Evolutionary conservation across 495 filamentous ascomycete species (phyloP), one percentile per base, ranked within the genome.

Genomic region (Neurospora sp.): DNA sequence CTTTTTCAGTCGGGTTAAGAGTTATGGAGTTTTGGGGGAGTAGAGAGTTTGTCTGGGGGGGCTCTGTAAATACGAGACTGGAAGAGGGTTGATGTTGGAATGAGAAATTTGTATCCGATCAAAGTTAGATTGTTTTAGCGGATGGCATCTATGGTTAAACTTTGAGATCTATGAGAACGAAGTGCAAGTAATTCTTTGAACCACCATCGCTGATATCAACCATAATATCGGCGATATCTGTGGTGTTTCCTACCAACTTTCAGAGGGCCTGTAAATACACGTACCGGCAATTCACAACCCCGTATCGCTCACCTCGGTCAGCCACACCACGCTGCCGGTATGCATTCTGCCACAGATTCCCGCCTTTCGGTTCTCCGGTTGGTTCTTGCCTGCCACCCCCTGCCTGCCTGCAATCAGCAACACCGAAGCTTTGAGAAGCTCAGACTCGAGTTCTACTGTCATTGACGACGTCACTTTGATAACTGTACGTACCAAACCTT

Each of bases 1-100:
- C 82, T 92, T 93, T 75, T 99, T 93, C 82, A 93, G 93, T 75
- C 85, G 96, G 40, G 96, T 99, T 1, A 89, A 82, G 84, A 92
- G 91, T 74, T 94, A 90, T 74, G 87, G 87, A 42, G 75, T 76
- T 1, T 74, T 79, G 73, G 86, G 88, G 70, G 76, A 46, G 44
- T 80, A 31, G 27, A 18, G 27, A 27, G 27, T 31, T 31, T 31
- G 27, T 31, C 27, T 31, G n/a, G 27, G 27, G 27, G 27, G 27
- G 27, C 14, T 35, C 14, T 66, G 27, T 66, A 35, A 18, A 66
- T 66, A 16, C 12, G 9, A 66, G 20, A 27, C 11, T 59, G 48
- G 20, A 59, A 12, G 48, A 27, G 0, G 11, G 11, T 59, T 59
- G 20, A 59, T 27, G 5, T 8, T 66, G 14, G 23, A 18, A 66